Percentiles rank a stretch among this genome's conserved stretches.
Conservation (phyloP, 345 rosid genomes). For the Mallotus nudiflorus region DNA sequence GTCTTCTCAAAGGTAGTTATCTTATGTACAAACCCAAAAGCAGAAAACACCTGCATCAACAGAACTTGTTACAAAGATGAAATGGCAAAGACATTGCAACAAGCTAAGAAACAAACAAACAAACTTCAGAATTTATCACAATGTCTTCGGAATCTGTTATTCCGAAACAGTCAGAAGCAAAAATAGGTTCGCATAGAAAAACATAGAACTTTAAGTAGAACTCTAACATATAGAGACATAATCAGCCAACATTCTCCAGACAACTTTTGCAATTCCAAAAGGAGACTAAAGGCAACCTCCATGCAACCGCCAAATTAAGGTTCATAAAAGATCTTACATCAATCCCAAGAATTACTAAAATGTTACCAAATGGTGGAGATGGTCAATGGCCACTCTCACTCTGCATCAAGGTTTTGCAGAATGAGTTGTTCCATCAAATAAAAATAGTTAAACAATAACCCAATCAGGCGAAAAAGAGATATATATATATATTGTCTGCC, state of each 20-base stretch:
- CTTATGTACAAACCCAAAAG: slow-evolving; percentile 98
- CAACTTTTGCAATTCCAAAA: background rate
- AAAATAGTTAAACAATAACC: background rate
- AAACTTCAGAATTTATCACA: background rate
- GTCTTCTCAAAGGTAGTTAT: slow-evolving; percentile 98
- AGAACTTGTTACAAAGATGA: slow-evolving; percentile 5
- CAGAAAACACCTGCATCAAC: slow-evolving; percentile 91
- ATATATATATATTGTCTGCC: background rate
- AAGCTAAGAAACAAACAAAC: background rate
- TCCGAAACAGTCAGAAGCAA: background rate
- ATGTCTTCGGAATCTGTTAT: background rate
- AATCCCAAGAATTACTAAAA: background rate
- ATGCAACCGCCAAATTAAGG: background rate
- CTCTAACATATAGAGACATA: background rate
- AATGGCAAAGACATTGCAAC: background rate
- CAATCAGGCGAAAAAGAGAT: background rate
- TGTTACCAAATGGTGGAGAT: background rate
- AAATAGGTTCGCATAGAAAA: too few relatives aligned
- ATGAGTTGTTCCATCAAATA: background rate
- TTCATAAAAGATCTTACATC: background rate
- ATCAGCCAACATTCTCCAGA: background rate
- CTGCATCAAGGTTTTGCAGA: background rate
- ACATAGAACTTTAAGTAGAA: background rate
- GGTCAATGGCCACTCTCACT: background rate
- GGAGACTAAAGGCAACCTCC: background rate